Conservation (phyloP, 2,329 filamentous ascomycete genomes). For the Aspergillus sp. region DNA sequence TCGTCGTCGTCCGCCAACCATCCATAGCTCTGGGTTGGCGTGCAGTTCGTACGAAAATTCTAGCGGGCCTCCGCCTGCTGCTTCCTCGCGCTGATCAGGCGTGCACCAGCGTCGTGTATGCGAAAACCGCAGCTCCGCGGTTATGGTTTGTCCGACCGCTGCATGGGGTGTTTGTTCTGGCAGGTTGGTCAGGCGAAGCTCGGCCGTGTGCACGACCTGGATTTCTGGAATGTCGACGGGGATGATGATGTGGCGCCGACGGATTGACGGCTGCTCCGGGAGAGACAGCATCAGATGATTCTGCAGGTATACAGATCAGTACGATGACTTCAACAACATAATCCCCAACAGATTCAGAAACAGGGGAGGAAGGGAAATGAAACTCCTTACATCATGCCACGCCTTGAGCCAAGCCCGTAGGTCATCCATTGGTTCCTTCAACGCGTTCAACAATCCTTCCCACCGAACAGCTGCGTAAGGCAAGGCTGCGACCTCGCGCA, state of each 20-base stretch:
- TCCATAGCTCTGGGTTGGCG: constrained; percentile 73
- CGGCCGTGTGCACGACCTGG: constrained; percentile 76
- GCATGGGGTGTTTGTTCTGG: constrained; percentile 34
- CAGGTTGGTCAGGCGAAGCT: constrained; percentile 33
- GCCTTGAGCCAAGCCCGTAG: constrained; percentile 52
- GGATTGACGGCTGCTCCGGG: constrained; percentile 32
- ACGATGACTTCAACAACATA: neutral
- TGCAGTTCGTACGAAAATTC: constrained; percentile 84
- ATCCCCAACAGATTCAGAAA: too few relatives aligned
- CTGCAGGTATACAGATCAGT: constrained; percentile 19
- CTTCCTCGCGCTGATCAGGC: constrained; percentile 29
- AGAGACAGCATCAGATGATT: constrained; percentile 34
- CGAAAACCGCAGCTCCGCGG: constrained; percentile 50
- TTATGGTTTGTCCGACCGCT: constrained; percentile 48
- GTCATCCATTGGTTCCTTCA: constrained; percentile 47
- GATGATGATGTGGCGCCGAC: constrained; percentile 70
- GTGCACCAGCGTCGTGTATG: constrained; percentile 57
- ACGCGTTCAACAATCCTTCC: constrained; percentile 51
- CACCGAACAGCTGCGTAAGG: constrained; percentile 55
- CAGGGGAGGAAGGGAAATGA: neutral
- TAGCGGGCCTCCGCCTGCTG: constrained; percentile 51
- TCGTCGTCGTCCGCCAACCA: constrained; percentile 77
- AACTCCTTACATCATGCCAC: constrained; percentile 56
- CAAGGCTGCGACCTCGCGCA: constrained; percentile 53
- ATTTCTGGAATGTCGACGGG: constrained; percentile 86